These are phyloP conservation scores for Aeschynomene evenia DNA, from an alignment of 306 rosid genomes.

Conservation along the genomic window DNA sequence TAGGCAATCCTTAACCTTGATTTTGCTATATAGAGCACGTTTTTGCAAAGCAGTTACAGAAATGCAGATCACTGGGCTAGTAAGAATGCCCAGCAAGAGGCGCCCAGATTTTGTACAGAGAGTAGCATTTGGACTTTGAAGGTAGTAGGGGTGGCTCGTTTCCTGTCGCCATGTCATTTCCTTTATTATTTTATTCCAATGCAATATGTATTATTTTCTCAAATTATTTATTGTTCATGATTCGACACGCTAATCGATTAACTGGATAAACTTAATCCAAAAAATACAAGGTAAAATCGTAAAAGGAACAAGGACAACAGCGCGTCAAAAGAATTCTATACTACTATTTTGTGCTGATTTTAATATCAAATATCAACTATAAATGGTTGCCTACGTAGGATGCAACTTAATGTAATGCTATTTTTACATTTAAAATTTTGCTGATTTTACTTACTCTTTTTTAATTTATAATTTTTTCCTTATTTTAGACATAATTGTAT, in stretches of 20 bases:
- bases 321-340: neutral
- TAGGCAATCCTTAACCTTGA: conserved; percentile 60
- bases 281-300: neutral
- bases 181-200: neutral
- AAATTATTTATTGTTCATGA: neutral
- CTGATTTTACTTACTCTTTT: no score
- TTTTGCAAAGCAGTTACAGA: conserved; percentile 86
- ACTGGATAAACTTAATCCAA: neutral
- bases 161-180: neutral
- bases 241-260: neutral
- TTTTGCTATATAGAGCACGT: conserved; percentile 62
- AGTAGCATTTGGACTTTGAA: conserved; percentile 80
- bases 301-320: neutral
- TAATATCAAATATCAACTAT: neutral
- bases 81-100: conserved; percentile 90
- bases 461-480: no score
- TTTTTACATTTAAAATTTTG: no score
- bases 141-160: neutral
- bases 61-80: conserved; percentile 79
- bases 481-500: no score
- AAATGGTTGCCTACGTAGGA: neutral
- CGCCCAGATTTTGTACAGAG: conserved; percentile 86
- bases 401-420: no score
- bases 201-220: neutral
- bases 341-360: neutral